phyloP scores from a whole-genome alignment of 2,329 filamentous ascomycete genomes.

The Colletotrichum lupini region DNA sequence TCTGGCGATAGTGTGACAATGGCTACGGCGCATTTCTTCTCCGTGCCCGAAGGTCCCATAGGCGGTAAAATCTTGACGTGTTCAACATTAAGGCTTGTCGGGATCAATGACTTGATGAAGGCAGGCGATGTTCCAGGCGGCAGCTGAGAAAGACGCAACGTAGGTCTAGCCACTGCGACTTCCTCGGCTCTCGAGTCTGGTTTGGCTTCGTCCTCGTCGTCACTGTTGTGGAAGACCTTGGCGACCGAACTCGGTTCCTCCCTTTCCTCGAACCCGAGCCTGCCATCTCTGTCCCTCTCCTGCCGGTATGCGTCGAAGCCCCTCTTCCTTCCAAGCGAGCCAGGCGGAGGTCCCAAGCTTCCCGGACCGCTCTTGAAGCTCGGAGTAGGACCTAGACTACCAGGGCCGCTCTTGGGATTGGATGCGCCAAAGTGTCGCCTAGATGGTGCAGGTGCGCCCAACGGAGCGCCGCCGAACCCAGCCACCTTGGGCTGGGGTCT shows the following conservation, averaged over 20 bases:
- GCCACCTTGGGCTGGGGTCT: constrained; percentile 23
- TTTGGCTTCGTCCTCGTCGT: constrained; percentile 62
- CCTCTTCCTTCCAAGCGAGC: constrained; percentile 64
- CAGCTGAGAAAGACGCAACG: constrained; percentile 69
- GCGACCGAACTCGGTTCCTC: constrained; percentile 68
- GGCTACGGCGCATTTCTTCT: constrained; percentile 79
- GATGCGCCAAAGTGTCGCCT: constrained; percentile 75
- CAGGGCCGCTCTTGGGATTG: constrained; percentile 69
- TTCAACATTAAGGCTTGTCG: constrained; percentile 73
- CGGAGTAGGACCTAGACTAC: constrained; percentile 68
- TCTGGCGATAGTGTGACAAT: constrained; percentile 85
- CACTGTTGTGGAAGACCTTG: constrained; percentile 78
- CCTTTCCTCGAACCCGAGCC: constrained; percentile 53
- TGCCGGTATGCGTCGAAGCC: constrained; percentile 58
- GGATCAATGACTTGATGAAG: constrained; percentile 69
- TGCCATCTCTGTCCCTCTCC: constrained; percentile 44
- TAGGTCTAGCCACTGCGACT: constrained; percentile 71
- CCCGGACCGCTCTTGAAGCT: constrained; percentile 70
- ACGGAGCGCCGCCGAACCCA: constrained; percentile 42
- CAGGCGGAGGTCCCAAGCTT: constrained; percentile 66
- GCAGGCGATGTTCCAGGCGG: constrained; percentile 70
- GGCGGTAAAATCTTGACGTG: constrained; percentile 76
- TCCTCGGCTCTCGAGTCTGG: constrained; percentile 63
- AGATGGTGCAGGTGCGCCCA: constrained; percentile 42
- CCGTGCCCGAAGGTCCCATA: constrained; percentile 61